A percentile compares a stretch with the other conserved stretches of the same genome.
These are phyloP conservation scores for Termitomyces sp. DNA, from an alignment of 768 basidiomycete species.

Conservation along the genomic window DNA sequence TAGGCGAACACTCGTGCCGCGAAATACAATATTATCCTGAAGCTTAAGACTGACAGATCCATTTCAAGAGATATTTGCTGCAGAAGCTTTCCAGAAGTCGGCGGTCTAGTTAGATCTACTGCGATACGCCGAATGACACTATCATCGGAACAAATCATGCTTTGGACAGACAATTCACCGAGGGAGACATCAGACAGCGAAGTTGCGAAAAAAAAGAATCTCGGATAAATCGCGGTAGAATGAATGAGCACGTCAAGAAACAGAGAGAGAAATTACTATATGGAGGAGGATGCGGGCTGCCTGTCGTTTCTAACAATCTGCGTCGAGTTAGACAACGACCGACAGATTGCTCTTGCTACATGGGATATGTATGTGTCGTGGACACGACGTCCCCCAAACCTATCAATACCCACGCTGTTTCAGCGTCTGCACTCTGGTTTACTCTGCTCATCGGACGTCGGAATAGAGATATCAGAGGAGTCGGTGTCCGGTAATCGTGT, in stretches of 20 bases:
- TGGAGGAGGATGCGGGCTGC: conserved; percentile 1
- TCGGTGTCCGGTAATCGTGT: too few species aligned
- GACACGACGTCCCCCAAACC: background rate
- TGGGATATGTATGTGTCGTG: background rate
- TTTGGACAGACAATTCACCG: background rate
- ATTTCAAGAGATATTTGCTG: background rate
- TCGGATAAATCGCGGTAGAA: conserved; percentile 10
- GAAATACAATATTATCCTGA: background rate
- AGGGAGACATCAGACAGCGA: background rate
- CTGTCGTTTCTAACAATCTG: background rate
- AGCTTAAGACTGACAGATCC: background rate
- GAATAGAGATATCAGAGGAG: too few species aligned
- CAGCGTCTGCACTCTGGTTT: background rate
- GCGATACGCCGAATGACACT: background rate
- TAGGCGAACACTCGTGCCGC: background rate
- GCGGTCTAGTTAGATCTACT: background rate
- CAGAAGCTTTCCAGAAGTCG: background rate
- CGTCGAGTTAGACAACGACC: background rate
- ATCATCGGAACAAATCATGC: background rate
- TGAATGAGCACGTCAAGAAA: background rate
- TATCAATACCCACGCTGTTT: background rate
- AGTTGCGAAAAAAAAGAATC: background rate
- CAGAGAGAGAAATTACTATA: background rate
- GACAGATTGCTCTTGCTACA: background rate
- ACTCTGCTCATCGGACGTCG: background rate